Evolutionary conservation across 352 stramenopile species (phyloP).

Genomic region (Pythium graminicola): DNA sequence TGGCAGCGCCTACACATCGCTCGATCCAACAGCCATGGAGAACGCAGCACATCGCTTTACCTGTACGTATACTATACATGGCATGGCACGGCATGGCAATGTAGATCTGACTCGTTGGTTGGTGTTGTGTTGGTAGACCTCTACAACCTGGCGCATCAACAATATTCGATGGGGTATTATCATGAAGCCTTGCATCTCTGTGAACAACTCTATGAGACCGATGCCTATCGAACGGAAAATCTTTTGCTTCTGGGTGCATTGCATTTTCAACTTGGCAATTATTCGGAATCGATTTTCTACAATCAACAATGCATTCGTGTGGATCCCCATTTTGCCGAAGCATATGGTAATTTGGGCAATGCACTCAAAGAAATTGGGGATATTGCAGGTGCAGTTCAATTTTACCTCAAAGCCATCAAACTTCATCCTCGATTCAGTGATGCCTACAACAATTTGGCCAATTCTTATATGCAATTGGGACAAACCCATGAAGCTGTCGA

Average conservation of each 20-base stretch:
- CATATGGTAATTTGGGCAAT: constrained; percentile 92
- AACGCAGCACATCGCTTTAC: constrained; percentile 55
- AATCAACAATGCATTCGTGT: constrained; percentile 93
- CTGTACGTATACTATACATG: constrained; percentile 36
- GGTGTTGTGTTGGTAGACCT: constrained; percentile 34
- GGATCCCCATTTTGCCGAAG: constrained; percentile 89
- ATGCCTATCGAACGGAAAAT: constrained; percentile 87
- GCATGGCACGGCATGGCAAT: too few species aligned
- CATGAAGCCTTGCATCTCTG: constrained; percentile 75
- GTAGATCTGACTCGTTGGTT: not conserved
- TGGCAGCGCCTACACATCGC: constrained; percentile 17
- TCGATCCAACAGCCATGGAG: constrained; percentile 28
- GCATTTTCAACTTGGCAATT: constrained; percentile 92
- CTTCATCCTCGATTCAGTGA: constrained; percentile 88
- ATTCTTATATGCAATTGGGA: constrained; percentile 89
- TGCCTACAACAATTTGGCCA: constrained; percentile 91
- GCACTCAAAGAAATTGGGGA: constrained; percentile 93
- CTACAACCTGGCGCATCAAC: constrained; percentile 71
- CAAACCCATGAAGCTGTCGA: constrained; percentile 86
- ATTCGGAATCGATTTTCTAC: constrained; percentile 92
- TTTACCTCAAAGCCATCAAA: constrained; percentile 92
- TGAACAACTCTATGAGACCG: constrained; percentile 85
- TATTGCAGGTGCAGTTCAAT: constrained; percentile 83
- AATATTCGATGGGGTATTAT: constrained; percentile 87
- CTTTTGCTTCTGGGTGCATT: constrained; percentile 89